Base-by-base conservation (phyloP, 805 yeast genomes). In the Sungouiella blattae region DNA sequence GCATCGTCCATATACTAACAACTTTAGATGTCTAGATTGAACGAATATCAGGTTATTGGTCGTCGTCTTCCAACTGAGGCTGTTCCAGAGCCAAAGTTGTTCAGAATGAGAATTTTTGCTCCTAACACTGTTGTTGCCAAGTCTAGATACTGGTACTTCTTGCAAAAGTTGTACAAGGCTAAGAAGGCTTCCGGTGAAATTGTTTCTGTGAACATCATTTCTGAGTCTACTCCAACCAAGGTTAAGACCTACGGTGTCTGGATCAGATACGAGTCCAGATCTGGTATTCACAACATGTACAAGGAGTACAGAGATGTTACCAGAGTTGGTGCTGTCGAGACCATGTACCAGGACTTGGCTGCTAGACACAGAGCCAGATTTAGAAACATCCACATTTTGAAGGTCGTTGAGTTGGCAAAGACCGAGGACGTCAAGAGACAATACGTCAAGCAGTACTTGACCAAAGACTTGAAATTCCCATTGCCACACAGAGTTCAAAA, bases 221-320 rank as follows among this genome's bases (percentile, higher is more conserved):
- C 83, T 67, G 99, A 93, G 80, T 76, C 88, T 69, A 86, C 80
- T 80, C 98, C 98, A 75, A 87, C 96, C 76, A 89, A 87, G 81
- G 98, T 93, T 67, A 93, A 93, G 89, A 93, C 89, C 87, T 93
- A 89, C 70, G 98, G 97, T 80, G 73, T 93, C 78, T 93, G 99
- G 99, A 85, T 93, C 72, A 89, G 98, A 81, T 93, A 93, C 86
- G 98, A 93, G 71, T 93, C 99, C 55, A 94, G 99, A 85, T 93
- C 98, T 58, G 99, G 99, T 79, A 89, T 96, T 66, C 98, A 93
- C 95, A 93, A 93, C 94, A 93, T 93, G 97, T 93, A 93, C 96
- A 93, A 93, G 83, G 99, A 93, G 80, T 87, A 87, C 93, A 88
- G 98, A 77, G 98, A 91, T 64, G 95, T 91, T 61, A 76, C 96